Evolutionary conservation across 306 rosid species (phyloP).

Genomic region (Rosa chinensis): DNA sequence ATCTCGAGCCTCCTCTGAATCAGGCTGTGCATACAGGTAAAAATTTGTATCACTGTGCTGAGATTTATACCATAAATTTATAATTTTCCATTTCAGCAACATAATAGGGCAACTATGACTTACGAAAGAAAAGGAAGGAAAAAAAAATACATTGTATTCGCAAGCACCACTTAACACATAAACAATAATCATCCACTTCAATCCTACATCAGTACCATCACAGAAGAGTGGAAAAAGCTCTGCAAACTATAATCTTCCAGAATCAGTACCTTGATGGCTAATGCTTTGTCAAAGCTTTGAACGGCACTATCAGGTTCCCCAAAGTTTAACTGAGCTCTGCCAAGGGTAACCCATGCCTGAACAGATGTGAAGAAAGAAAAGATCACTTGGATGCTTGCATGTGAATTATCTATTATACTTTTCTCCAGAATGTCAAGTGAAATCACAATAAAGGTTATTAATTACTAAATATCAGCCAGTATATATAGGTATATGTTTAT

Average conservation of each 20-base stretch:
- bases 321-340: slow-evolving; percentile 87
- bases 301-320: slow-evolving; percentile 89
- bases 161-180: background rate
- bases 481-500: background rate
- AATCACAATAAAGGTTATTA: background rate
- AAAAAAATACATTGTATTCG: background rate
- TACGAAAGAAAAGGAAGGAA: background rate
- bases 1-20: slow-evolving; percentile 42
- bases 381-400: background rate
- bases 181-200: background rate
- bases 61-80: background rate
- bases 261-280: slow-evolving; percentile 71
- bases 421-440: background rate
- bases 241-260: background rate
- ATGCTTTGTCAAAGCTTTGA: slow-evolving; percentile 77
- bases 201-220: slow-evolving; percentile 4
- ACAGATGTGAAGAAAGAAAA: slow-evolving; percentile 15
- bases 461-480: background rate
- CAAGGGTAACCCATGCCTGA: slow-evolving; percentile 94
- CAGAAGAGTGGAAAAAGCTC: slow-evolving; percentile 10
- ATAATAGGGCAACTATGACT: background rate
- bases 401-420: slow-evolving; percentile 6
- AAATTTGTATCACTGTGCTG: background rate
- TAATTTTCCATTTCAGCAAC: too few relatives aligned
- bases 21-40: slow-evolving; percentile 44